Conservation (phyloP, 352 stramenopile species). For the Globisporangium takayamanum region DNA sequence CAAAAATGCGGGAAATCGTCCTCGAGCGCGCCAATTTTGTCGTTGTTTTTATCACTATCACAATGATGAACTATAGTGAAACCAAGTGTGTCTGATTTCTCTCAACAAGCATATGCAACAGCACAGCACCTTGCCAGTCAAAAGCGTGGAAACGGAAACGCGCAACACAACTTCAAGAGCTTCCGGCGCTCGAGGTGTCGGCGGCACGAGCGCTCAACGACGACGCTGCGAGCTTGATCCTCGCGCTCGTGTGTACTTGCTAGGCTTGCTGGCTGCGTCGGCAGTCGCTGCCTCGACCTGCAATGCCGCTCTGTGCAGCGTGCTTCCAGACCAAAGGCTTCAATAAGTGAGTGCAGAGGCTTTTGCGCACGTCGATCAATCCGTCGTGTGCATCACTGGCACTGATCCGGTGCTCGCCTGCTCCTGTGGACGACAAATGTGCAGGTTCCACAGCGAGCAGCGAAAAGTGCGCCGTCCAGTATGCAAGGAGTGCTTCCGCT, state of each 20-base stretch:
- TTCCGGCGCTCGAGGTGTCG: too few species aligned
- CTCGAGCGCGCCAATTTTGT: too few species aligned
- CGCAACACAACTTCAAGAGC: too few species aligned
- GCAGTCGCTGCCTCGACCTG: not conserved
- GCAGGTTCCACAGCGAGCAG: constrained; percentile 57
- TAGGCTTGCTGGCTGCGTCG: not conserved
- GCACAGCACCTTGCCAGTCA: not conserved
- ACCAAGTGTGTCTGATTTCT: too few species aligned
- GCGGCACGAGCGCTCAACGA: too few species aligned
- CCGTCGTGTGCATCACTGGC: not conserved
- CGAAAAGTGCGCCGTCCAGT: constrained; percentile 39
- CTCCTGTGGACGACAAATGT: not conserved
- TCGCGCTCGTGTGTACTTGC: not conserved
- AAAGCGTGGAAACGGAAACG: not conserved
- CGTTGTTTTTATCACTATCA: not conserved
- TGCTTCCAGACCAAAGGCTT: constrained; percentile 69
- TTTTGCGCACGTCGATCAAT: not conserved
- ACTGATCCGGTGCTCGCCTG: not conserved
- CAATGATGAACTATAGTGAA: not conserved
- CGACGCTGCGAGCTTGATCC: too few species aligned
- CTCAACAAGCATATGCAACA: not conserved
- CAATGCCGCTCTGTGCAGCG: constrained; percentile 67
- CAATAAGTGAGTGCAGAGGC: constrained; percentile 45
- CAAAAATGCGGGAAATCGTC: not conserved
- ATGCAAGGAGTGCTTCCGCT: constrained; percentile 72